Percentiles rank a stretch among this genome's conserved stretches.
Evolutionary conservation across 1,284 basidiomycete species (phyloP).

Genomic region (Mycena sp.): DNA sequence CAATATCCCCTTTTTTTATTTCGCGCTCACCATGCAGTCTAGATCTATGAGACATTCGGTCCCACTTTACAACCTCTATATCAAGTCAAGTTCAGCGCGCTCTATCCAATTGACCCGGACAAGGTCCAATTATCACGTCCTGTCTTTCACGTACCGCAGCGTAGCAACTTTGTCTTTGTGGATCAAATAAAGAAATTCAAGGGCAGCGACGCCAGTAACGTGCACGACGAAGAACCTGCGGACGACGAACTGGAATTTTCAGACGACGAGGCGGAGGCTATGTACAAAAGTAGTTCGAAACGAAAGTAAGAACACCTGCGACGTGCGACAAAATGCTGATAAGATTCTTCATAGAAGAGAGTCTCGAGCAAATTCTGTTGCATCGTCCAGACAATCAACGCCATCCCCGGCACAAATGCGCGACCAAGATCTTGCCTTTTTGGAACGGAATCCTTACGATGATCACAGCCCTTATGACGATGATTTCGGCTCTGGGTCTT

Average conservation of each 20-base stretch:
- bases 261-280: constrained; percentile 88
- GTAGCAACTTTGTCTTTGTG: constrained; percentile 84
- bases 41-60: constrained; percentile 93
- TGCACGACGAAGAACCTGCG: constrained; percentile 88
- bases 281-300: constrained; percentile 65
- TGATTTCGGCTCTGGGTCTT: constrained; percentile 59
- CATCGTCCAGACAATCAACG: constrained; percentile 58
- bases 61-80: constrained; percentile 85
- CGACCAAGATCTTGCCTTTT: constrained; percentile 62
- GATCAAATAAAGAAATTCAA: constrained; percentile 70
- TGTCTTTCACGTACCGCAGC: constrained; percentile 82
- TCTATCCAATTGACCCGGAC: constrained; percentile 63
- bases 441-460: constrained; percentile 67
- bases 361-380: constrained; percentile 57
- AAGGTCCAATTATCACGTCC: constrained; percentile 62
- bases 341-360: constrained; percentile 52
- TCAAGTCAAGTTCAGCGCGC: constrained; percentile 75
- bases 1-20: constrained; percentile 17
- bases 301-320: constrained; percentile 34
- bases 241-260: constrained; percentile 91
- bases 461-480: constrained; percentile 73
- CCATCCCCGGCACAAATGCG: constrained; percentile 62
- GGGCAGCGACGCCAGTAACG: constrained; percentile 93
- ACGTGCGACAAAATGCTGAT: constrained; percentile 15
- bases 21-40: constrained; percentile 31